These are phyloP conservation scores for Aureobasidium mangrovei DNA, from an alignment of 2,329 filamentous ascomycete genomes.

Conservation along the genomic window DNA sequence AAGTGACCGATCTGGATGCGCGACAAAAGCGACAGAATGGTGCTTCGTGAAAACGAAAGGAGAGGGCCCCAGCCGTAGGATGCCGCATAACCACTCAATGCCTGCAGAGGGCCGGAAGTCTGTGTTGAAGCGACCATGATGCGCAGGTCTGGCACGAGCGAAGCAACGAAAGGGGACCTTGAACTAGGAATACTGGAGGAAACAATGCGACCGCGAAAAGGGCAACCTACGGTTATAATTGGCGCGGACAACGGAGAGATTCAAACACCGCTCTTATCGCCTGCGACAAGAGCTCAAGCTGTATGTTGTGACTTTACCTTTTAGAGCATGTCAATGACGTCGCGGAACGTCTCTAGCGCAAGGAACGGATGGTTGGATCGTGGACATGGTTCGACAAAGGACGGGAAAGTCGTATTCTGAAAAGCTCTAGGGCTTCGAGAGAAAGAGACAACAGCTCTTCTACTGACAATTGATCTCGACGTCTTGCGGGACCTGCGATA, in stretches of 20 bases:
- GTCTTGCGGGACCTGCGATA: not conserved
- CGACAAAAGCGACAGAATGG: constrained; percentile 37
- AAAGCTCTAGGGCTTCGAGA: not conserved
- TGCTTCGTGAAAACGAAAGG: constrained; percentile 37
- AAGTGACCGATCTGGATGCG: constrained; percentile 40
- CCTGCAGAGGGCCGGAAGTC: constrained; percentile 30
- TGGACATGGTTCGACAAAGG: not conserved
- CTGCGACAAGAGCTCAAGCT: not conserved
- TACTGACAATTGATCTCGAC: not conserved
- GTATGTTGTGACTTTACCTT: constrained; percentile 16
- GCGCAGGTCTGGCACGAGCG: constrained; percentile 6
- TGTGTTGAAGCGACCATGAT: constrained; percentile 28
- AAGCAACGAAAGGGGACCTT: constrained; percentile 9
- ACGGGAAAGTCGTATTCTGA: not conserved
- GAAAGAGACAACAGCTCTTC: not conserved
- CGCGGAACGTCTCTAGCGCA: constrained; percentile 4
- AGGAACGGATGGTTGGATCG: not conserved
- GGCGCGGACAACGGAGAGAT: constrained; percentile 11
- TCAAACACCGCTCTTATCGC: constrained; percentile 12
- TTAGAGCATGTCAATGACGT: constrained; percentile 18
- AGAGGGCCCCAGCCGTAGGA: constrained; percentile 41
- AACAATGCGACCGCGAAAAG: not conserved
- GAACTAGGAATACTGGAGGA: not conserved
- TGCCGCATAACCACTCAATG: constrained; percentile 34
- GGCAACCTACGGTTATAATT: constrained; percentile 4